A percentile compares a stretch with the other conserved stretches of the same genome.
These are phyloP conservation scores for Albatrellus ellisii DNA, from an alignment of 768 basidiomycete genomes.

Conservation along the genomic window DNA sequence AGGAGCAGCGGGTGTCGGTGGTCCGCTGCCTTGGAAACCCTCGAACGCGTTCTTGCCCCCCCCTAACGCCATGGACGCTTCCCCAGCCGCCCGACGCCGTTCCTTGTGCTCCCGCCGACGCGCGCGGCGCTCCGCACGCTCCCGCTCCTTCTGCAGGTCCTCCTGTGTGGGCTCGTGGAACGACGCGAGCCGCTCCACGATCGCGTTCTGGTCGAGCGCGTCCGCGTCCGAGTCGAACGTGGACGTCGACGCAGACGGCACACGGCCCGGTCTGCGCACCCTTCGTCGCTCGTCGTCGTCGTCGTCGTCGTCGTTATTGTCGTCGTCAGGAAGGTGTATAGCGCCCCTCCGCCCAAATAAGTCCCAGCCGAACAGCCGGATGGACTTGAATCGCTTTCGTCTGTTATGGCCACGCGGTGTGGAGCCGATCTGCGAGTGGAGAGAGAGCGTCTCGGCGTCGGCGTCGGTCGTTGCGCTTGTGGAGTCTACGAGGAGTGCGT, in stretches of 20 bases:
- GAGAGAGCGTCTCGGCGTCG: constrained; percentile 49
- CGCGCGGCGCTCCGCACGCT: constrained; percentile 35
- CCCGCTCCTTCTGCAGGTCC: constrained; percentile 22
- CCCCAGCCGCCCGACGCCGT: constrained; percentile 26
- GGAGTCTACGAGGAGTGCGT: constrained; percentile 35
- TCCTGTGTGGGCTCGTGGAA: constrained; percentile 25
- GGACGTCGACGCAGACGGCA: constrained; percentile 13
- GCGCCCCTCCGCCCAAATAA: constrained; percentile 43
- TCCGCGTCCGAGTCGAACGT: constrained; percentile 52
- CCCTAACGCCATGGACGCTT: constrained; percentile 22
- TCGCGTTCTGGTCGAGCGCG: constrained; percentile 43
- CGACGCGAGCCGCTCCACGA: constrained; percentile 27
- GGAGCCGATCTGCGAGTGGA: constrained; percentile 48
- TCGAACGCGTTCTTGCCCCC: constrained; percentile 36
- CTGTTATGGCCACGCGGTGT: constrained; percentile 18
- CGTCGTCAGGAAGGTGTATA: constrained; percentile 48
- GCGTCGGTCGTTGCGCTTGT: constrained; percentile 21
- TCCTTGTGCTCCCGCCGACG: constrained; percentile 33
- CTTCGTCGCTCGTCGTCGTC: constrained; percentile 2
- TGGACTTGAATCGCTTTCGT: constrained; percentile 19
- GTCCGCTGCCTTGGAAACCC: constrained; percentile 48
- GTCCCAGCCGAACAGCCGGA: constrained; percentile 53
- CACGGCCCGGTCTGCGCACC: constrained; percentile 1
- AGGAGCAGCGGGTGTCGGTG: background rate
- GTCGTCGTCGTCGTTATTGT: constrained; percentile 23